Conservation (phyloP, 2,329 filamentous ascomycete genomes). For the Zasmidium citrigriseum region DNA sequence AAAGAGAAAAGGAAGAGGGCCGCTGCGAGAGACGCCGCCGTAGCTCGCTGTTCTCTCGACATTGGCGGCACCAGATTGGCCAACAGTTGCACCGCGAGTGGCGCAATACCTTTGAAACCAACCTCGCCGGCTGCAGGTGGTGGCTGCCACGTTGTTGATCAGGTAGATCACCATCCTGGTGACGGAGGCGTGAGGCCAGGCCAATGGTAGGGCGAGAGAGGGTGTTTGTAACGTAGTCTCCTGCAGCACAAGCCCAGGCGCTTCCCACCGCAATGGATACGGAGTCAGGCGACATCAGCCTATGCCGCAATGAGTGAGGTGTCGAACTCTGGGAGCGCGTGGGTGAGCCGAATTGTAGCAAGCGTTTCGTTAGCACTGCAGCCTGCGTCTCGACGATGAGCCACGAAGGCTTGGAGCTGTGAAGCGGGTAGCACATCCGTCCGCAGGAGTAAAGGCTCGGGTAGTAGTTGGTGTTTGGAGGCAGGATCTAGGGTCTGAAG, state of each 20-base stretch:
- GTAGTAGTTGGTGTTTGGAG: not conserved
- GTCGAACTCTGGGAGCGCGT: not conserved
- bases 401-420: no score
- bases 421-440: not conserved
- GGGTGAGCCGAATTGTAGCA: not conserved
- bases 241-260: not conserved
- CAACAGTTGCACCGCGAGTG: conserved; percentile 5
- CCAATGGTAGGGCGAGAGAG: not conserved
- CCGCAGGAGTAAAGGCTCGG: not conserved
- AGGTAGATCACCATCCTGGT: not conserved
- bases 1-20: not conserved
- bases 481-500: not conserved
- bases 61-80: not conserved
- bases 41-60: not conserved
- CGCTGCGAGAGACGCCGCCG: not conserved
- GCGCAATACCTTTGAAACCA: conserved; percentile 10
- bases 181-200: not conserved
- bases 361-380: not conserved
- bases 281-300: not conserved
- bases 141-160: conserved; percentile 13
- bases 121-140: conserved; percentile 3
- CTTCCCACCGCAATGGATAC: not conserved
- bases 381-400: no score
- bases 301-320: not conserved
- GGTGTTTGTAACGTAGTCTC: not conserved